These are phyloP conservation scores for Claviceps africana DNA, from an alignment of 2,329 filamentous ascomycete genomes.

Conservation along the genomic window DNA sequence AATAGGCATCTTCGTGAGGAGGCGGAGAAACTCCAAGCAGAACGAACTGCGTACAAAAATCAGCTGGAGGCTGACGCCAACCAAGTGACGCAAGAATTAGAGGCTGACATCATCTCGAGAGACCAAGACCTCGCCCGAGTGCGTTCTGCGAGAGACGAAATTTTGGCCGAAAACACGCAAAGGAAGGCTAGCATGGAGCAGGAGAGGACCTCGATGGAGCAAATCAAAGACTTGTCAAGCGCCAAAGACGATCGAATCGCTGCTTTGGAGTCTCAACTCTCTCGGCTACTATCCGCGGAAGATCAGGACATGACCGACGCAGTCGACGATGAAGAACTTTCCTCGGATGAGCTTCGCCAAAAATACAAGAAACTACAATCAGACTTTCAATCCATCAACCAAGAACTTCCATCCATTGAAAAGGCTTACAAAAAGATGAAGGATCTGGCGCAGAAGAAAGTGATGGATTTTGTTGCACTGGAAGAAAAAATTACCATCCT, in stretches of 20 bases:
- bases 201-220: slow-evolving; percentile 52
- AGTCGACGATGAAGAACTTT: slow-evolving; percentile 41
- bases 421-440: slow-evolving; percentile 83
- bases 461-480: slow-evolving; percentile 57
- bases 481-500: slow-evolving; percentile 67
- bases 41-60: slow-evolving; percentile 67
- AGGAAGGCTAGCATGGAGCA: slow-evolving; percentile 69
- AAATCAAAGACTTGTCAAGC: slow-evolving; percentile 65
- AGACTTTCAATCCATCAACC: slow-evolving; percentile 72
- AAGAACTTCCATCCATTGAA: slow-evolving; percentile 79
- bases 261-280: slow-evolving; percentile 69
- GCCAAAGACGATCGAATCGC: slow-evolving; percentile 70
- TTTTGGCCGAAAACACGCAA: slow-evolving; percentile 67
- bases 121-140: slow-evolving; percentile 81
- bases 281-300: slow-evolving; percentile 45
- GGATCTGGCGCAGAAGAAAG: slow-evolving; percentile 71
- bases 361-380: slow-evolving; percentile 63
- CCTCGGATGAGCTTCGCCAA: slow-evolving; percentile 55
- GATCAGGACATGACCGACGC: slow-evolving; percentile 31
- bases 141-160: slow-evolving; percentile 69
- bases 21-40: slow-evolving; percentile 69
- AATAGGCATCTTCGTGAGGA: slow-evolving; percentile 78
- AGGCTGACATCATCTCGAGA: slow-evolving; percentile 64
- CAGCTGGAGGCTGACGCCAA: slow-evolving; percentile 74
- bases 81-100: slow-evolving; percentile 57